phyloP scores from a whole-genome alignment of 23 red algal species.

The Porphyridium purpureum region DNA sequence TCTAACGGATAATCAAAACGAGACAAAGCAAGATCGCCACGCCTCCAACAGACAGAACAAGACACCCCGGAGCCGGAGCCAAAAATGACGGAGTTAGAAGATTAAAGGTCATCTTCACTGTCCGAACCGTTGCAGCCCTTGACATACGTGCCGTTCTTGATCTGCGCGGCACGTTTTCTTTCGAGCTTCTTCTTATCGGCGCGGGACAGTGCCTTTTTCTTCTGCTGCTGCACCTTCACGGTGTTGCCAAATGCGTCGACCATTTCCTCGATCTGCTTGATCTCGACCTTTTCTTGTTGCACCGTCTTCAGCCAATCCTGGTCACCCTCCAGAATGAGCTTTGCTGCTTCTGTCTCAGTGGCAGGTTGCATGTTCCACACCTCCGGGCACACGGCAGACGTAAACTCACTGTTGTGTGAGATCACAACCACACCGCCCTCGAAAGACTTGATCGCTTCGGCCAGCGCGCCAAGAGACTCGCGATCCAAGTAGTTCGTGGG shows the following conservation, averaged over 20 bases:
- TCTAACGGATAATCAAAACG: no score
- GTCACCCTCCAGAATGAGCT: conserved; percentile 53
- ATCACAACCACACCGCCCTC: conserved; percentile 97
- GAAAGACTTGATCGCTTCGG: conserved; percentile 72
- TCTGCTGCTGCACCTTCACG: conserved; percentile 37
- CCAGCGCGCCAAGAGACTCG: conserved; percentile 68
- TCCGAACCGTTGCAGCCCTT: conserved; percentile 54
- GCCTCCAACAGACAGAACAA: no score
- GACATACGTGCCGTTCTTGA: conserved; percentile 36
- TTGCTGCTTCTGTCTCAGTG: conserved; percentile 58
- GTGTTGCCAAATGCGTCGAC: conserved; percentile 53
- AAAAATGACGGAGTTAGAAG: no score
- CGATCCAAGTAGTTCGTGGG: conserved; percentile 91
- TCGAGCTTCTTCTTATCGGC: conserved; percentile 58
- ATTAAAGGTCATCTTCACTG: no score
- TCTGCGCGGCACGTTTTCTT: conserved; percentile 64
- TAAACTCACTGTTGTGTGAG: conserved; percentile 79
- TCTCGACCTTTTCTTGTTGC: conserved; percentile 44
- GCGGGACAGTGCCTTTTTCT: conserved; percentile 53
- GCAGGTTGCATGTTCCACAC: conserved; percentile 66
- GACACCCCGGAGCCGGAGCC: no score
- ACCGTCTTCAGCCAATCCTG: conserved; percentile 69
- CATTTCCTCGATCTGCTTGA: conserved; percentile 55
- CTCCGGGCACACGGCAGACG: conserved; percentile 56
- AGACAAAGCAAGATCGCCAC: no score